Evolutionary conservation across 2,329 filamentous ascomycete genomes (phyloP), one percentile per base, ranked within the genome.

Genomic region (Apiospora arundinis): DNA sequence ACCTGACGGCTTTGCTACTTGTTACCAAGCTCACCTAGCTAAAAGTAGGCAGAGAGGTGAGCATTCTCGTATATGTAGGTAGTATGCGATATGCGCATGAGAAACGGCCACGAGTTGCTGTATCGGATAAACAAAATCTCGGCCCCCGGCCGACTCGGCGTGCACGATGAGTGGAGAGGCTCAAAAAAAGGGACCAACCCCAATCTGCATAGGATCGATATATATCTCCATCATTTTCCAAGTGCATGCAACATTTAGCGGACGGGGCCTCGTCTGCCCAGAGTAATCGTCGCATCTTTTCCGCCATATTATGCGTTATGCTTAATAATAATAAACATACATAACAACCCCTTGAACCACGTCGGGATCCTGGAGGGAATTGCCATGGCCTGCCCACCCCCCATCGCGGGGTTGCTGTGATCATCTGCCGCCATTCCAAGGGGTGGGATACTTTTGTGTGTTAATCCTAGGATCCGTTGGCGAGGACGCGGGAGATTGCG

Each of bases 341-440:
- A 52, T 32, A 32, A 25, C 11, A 16, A 28, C 48, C 14, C 16
- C 32, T 3, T 32, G 32, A 6, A 32, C 32, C 32, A 32, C 32
- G 32, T 32, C 32, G 6, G 32, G 6, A 32, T 32, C 32, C 32
- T 32, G 32, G 32, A 32, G 6, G 32, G 32, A 11, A 32, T 56
- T 9, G 52, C 28, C 16, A 37, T 32, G 23, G 12, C 23, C 16
- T 32, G 14, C 49, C 14, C n/a, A n/a, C n/a, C 48, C 23, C 48
- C 32, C 32, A 32, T 32, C 52, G 28, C 52, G 28, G 52, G 52
- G 52, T 60, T 60, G 52, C 5, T 60, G 28, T 60, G 52, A 37
- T 60, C 52, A 60, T 60, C 52, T 60, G 52, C 18, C 52, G 9
- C 32, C 56, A 63, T 63, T 63, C 56, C 32, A 63, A 40, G 37